phyloP scores from a whole-genome alignment of 768 basidiomycete genomes.

The Suillus tomentosus region DNA sequence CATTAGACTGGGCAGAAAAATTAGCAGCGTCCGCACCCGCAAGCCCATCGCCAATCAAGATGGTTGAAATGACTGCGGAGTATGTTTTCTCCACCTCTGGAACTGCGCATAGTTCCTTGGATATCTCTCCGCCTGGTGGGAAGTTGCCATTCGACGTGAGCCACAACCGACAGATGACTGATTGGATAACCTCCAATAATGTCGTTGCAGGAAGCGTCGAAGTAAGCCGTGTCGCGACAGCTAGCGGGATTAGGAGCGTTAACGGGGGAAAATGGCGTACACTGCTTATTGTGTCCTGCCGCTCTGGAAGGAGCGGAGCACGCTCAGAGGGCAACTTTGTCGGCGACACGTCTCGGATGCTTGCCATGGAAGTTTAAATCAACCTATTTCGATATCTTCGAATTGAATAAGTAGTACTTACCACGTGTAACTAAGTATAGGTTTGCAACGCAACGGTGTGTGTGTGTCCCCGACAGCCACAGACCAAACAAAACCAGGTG shows the following conservation, averaged over 20 bases:
- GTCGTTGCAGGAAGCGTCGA: slow-evolving; percentile 27
- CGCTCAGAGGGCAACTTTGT: background rate
- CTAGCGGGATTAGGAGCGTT: slow-evolving; percentile 30
- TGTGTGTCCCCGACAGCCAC: too few relatives aligned
- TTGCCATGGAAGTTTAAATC: background rate
- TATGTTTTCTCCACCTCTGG: slow-evolving; percentile 26
- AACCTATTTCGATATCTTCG: background rate
- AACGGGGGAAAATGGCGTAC: slow-evolving; percentile 15
- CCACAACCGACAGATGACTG: slow-evolving; percentile 30
- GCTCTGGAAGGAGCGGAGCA: slow-evolving; percentile 1
- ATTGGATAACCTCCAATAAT: slow-evolving; percentile 26
- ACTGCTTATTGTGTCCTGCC: background rate
- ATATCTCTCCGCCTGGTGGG: slow-evolving; percentile 11
- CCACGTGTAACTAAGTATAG: too few relatives aligned
- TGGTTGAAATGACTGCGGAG: slow-evolving; percentile 21
- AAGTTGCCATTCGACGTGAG: slow-evolving; percentile 18
- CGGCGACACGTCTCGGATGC: background rate
- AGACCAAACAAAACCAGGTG: too few relatives aligned
- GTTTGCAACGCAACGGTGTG: too few relatives aligned
- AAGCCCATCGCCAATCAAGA: slow-evolving; percentile 21
- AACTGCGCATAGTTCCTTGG: slow-evolving; percentile 21
- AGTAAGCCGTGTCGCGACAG: slow-evolving; percentile 26
- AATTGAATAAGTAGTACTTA: too few relatives aligned
- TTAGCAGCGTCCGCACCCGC: slow-evolving; percentile 19
- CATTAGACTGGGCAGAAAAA: background rate